phyloP scores from a whole-genome alignment of 768 basidiomycete genomes.

The Russula dissimulans region DNA sequence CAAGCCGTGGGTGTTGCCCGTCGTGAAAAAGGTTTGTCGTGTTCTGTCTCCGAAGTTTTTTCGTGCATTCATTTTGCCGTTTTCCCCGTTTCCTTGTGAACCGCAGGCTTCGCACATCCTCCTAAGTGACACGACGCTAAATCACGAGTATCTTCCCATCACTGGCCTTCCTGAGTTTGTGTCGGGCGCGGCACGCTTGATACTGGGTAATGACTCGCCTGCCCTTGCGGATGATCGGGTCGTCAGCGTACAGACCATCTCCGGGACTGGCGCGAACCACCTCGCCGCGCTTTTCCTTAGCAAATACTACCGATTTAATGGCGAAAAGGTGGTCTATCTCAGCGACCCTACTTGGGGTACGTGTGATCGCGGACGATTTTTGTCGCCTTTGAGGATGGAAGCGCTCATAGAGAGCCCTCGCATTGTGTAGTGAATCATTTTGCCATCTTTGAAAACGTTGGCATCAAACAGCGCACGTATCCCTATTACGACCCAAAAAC shows the following conservation, averaged over 20 bases:
- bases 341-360: conserved; percentile 94
- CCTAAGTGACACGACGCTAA: conserved; percentile 57
- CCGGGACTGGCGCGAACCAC: conserved; percentile 94
- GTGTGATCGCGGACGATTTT: conserved; percentile 22
- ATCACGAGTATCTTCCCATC: conserved; percentile 92
- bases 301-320: conserved; percentile 65
- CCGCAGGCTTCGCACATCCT: conserved; percentile 63
- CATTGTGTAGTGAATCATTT: conserved; percentile 70
- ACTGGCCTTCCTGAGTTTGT: conserved; percentile 81
- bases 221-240: conserved; percentile 65
- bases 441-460: conserved; percentile 85
- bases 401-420: not conserved
- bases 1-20: conserved; percentile 89
- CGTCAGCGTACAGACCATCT: conserved; percentile 84
- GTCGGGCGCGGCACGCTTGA: conserved; percentile 69
- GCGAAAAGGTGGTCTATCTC: conserved; percentile 64
- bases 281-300: conserved; percentile 82
- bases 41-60: conserved; percentile 5
- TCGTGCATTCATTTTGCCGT: not conserved
- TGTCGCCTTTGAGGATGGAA: not conserved
- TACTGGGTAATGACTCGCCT: conserved; percentile 63
- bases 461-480: conserved; percentile 78
- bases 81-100: not conserved
- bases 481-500: conserved; percentile 92
- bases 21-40: conserved; percentile 79